Base-by-base conservation (phyloP, 1,139 yeast species). In the Blastobotrys persicus region DNA sequence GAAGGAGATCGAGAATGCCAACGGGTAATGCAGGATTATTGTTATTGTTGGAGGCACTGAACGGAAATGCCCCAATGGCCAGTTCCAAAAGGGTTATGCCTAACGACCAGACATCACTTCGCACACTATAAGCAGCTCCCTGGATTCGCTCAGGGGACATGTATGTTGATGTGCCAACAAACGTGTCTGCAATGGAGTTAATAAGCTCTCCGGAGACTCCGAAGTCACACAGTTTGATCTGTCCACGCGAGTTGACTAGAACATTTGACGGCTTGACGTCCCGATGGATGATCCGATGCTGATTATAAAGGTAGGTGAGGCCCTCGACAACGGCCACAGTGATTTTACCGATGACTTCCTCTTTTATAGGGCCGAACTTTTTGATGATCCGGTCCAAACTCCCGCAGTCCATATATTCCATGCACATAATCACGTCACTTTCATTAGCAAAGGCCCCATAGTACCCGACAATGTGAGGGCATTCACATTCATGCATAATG, bases 71-170 rank as follows among this genome's bases (percentile, higher is more conserved):
- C 0, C 98, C 98, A 9, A 87, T 80, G 1, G 96, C 92, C 49
- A 92, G 73, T 65, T 92, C 98, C 45, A 88, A 80, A 45, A 92
- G 74, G 83, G 91, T 86, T 42, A 92, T 73, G 0, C 98, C 98
- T 61, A 91, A 73, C 0, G 97, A 88, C 98, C 98, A 92, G 12
- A 92, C 92, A 65, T 92, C 98, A 31, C 96, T 91, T 60, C 91
- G 89, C 19, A 91, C 86, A 5, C 96, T 86, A 67, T 92, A 92
- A 13, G 84, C 84, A 44, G 88, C 88, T 11, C 98, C 98, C 68
- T 88, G 96, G 50, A 92, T 92, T 56, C 98, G 78, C 63, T 92
- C 98, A 0, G 98, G 98, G 1, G 96, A 88, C 98, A 92, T 92
- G 64, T 92, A 92, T 1, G 95, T 88, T 1, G 96, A 88, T 0